These are phyloP conservation scores for Phytopythium oedochilum DNA, from an alignment of 352 stramenopile species.

Conservation along the genomic window DNA sequence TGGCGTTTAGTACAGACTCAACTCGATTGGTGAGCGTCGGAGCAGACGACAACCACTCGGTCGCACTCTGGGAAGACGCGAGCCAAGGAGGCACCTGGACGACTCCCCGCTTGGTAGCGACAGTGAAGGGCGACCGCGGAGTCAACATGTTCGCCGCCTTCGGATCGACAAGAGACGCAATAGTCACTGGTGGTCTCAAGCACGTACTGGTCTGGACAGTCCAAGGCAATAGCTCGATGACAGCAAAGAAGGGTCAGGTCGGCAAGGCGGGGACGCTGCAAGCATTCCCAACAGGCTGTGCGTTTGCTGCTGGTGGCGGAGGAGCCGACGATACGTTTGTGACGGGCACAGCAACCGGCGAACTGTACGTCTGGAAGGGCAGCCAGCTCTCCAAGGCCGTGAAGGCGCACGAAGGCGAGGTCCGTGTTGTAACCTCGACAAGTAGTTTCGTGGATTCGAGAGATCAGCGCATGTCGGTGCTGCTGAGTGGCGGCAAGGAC, in stretches of 20 bases:
- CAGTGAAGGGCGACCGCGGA: slow-evolving; percentile 48
- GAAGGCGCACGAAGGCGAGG: slow-evolving; percentile 64
- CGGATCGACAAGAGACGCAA: slow-evolving; percentile 15
- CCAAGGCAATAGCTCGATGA: slow-evolving; percentile 42
- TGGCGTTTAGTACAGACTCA: slow-evolving; percentile 60
- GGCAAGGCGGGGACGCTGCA: slow-evolving; percentile 60
- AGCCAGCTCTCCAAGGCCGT: slow-evolving; percentile 41
- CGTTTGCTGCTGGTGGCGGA: slow-evolving; percentile 24
- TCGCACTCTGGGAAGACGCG: slow-evolving; percentile 70
- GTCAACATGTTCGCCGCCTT: slow-evolving; percentile 56
- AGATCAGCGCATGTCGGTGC: slow-evolving; percentile 2
- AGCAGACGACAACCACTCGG: slow-evolving; percentile 77
- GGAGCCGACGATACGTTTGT: slow-evolving; percentile 18
- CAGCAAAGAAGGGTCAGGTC: slow-evolving; percentile 48
- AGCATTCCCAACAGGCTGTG: slow-evolving; percentile 38
- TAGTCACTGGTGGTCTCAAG: slow-evolving; percentile 64
- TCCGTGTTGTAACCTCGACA: slow-evolving; percentile 28
- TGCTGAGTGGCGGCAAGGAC: slow-evolving; percentile 71
- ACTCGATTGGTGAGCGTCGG: slow-evolving; percentile 65
- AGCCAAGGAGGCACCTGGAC: slow-evolving; percentile 66
- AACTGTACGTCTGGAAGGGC: slow-evolving; percentile 56
- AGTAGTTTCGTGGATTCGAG: slow-evolving; percentile 7
- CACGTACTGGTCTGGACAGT: slow-evolving; percentile 68
- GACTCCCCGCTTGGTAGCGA: slow-evolving; percentile 30
- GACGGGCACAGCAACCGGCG: slow-evolving; percentile 42